phyloP scores from a whole-genome alignment of 1,284 basidiomycete species.

The Cryptococcus sp. region DNA sequence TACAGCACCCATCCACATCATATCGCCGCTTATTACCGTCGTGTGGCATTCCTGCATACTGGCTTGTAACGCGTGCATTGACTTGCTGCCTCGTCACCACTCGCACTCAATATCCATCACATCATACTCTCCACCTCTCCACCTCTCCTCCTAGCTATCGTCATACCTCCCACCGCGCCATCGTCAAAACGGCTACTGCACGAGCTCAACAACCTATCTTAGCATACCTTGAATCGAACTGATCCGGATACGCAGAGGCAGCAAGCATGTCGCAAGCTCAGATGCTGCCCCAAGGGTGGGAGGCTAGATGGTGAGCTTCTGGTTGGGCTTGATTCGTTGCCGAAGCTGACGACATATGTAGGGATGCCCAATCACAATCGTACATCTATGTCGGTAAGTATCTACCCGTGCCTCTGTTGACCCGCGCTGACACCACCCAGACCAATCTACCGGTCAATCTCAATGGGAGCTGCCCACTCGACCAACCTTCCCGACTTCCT shows the following conservation, averaged over 20 bases:
- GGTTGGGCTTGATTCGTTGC: constrained; percentile 8
- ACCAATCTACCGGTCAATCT: constrained; percentile 57
- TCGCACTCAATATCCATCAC: not conserved
- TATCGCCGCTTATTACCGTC: constrained; percentile 9
- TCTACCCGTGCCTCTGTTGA: not conserved
- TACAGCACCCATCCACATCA: not conserved
- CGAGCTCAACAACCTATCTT: not conserved
- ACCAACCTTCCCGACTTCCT: constrained; percentile 29
- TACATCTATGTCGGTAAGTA: constrained; percentile 77
- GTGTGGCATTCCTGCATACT: constrained; percentile 7
- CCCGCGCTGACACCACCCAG: constrained; percentile 28
- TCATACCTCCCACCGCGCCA: not conserved
- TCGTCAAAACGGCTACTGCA: not conserved
- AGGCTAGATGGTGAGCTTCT: constrained; percentile 73
- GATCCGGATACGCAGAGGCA: no score
- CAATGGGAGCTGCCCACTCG: constrained; percentile 66
- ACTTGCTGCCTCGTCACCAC: constrained; percentile 17
- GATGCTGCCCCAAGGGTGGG: constrained; percentile 68
- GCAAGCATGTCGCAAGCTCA: constrained; percentile 17
- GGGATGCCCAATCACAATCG: constrained; percentile 77
- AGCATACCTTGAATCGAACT: not conserved
- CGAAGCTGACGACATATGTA: constrained; percentile 46
- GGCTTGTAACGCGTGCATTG: not conserved
- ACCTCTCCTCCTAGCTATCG: not conserved
- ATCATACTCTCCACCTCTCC: not conserved